Evolutionary conservation across 768 basidiomycete genomes (phyloP), one percentile per base, ranked within the genome.

Genomic region (Kwoniella mangroviensis): DNA sequence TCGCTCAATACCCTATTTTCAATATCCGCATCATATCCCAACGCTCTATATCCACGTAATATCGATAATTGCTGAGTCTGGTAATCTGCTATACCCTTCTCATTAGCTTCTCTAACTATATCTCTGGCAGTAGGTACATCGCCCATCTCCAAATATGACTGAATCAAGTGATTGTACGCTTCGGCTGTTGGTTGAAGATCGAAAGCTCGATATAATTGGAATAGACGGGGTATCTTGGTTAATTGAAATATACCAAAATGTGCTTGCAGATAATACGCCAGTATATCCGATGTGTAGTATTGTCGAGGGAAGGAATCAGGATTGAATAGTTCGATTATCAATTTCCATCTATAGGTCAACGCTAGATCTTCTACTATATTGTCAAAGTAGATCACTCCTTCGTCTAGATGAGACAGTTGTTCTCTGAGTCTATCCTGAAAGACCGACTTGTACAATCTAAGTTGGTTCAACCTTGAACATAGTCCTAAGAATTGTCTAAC

Each of bases 51-150:
- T 26, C 74, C 74, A 21, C 64, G 28, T 5, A 75, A 57, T n/a
- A 75, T 75, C 2, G 71, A 59, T 45, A 75, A 41, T 70, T 75
- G 74, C 56, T 72, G 67, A 52, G 54, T 26, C 13, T 42, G 26
- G 19, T 67, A 28, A 56, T 69, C 68, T 3, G 17, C 13, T 4
- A 45, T 24, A 1, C 64, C 68, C 15, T n/a, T 28, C 4, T 43
- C 43, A n/a, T 63, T 58, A 0, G 71, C 64, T 53, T 65, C 49
- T 42, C 21, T 22, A 17, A 72, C 60, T 2, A 63, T 45, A 4
- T 54, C 52, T 28, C 65, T 12, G 21, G 74, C 74, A 2, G 58
- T 49, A 5, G 49, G 53, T n/a, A 75, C 40, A 58, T 75, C 68
- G 10, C 74, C 70, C 0, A 58, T 41, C 22, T 66, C 57, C 11